Percentiles rank a stretch among this genome's conserved stretches.
phyloP scores from a whole-genome alignment of 345 rosid genomes.

The Linum tenue region DNA sequence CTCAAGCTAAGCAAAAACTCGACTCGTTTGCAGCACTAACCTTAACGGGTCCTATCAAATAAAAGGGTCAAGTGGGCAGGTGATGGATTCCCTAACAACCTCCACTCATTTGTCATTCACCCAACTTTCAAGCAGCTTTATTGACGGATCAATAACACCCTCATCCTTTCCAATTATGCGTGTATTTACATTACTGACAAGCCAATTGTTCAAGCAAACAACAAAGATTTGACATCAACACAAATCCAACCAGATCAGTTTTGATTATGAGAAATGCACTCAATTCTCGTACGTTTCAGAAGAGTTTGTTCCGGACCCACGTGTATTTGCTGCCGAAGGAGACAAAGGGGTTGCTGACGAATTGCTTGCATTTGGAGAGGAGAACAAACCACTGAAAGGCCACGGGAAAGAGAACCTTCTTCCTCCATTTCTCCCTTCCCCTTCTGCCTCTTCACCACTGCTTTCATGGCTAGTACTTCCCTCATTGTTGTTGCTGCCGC shows the following conservation, averaged over 20 bases:
- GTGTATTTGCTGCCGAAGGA: constrained; percentile 20
- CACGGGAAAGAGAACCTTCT: constrained; percentile 70
- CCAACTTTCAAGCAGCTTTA: too few species aligned
- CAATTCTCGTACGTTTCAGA: constrained; percentile 34
- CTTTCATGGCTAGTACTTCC: constrained; percentile 4
- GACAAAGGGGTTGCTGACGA: constrained; percentile 22
- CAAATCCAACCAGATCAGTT: not conserved
- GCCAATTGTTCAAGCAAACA: not conserved
- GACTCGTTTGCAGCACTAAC: too few species aligned
- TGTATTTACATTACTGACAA: not conserved
- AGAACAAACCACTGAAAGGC: constrained; percentile 75
- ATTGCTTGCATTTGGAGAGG: constrained; percentile 39
- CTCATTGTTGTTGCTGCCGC: constrained; percentile 3
- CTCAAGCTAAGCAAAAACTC: too few species aligned
- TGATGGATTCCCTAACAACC: too few species aligned
- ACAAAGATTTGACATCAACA: not conserved
- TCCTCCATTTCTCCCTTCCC: constrained; percentile 41
- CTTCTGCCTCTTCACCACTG: constrained; percentile 35
- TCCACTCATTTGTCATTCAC: too few species aligned
- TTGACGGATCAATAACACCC: too few species aligned
- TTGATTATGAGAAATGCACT: constrained; percentile 5
- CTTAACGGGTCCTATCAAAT: too few species aligned
- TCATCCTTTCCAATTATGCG: too few species aligned
- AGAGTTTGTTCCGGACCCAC: constrained; percentile 18
- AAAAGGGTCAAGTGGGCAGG: too few species aligned